These are phyloP conservation scores for Argentina anserina DNA, from an alignment of 306 rosid genomes.

Conservation along the genomic window DNA sequence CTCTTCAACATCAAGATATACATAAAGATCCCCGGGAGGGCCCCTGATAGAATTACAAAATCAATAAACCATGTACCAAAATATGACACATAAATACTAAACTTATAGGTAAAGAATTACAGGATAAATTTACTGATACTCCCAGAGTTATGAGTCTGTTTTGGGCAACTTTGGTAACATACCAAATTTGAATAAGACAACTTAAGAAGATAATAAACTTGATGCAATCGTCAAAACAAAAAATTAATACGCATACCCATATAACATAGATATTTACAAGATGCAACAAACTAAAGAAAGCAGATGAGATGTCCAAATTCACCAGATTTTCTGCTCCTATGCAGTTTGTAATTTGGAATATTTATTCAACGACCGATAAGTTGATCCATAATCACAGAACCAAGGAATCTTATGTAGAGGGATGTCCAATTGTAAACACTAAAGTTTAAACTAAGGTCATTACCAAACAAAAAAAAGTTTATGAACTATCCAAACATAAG, in stretches of 20 bases:
- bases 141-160: not conserved
- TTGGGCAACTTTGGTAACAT: not conserved
- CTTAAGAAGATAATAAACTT: not conserved
- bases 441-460: no score
- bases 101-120: conserved; percentile 9
- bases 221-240: not conserved
- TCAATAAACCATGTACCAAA: conserved; percentile 27
- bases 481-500: conserved; percentile 5
- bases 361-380: not conserved
- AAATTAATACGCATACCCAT: not conserved
- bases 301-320: not conserved
- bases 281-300: not conserved
- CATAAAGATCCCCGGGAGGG: conserved; percentile 92
- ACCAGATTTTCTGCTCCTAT: not conserved
- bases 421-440: not conserved
- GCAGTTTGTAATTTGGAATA: not conserved
- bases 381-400: not conserved
- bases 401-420: not conserved
- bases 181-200: not conserved
- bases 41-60: conserved; percentile 61
- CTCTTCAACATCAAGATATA: conserved; percentile 79
- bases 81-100: conserved; percentile 1
- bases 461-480: no score
- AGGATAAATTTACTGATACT: not conserved
- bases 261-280: not conserved